Evolutionary conservation across 768 basidiomycete species (phyloP).

Genomic region (Gyrodon lividus): DNA sequence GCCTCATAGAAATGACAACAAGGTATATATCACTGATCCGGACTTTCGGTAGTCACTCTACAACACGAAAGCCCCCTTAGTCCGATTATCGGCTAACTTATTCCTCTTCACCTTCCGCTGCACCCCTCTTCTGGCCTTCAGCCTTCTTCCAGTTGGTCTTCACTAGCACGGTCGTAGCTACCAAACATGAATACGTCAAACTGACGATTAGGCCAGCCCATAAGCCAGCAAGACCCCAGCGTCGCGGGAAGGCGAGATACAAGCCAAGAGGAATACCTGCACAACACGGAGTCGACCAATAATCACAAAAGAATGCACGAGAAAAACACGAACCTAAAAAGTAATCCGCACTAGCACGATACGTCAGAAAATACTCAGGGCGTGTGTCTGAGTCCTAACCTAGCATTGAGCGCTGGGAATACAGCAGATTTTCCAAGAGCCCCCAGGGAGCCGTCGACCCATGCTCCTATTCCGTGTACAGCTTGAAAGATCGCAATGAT

Average conservation of each 20-base stretch:
- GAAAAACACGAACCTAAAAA: constrained; percentile 30
- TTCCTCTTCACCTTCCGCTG: neutral
- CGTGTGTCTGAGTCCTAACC: constrained; percentile 7
- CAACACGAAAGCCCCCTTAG: neutral
- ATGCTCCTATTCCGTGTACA: constrained; percentile 21
- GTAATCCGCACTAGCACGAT: constrained; percentile 17
- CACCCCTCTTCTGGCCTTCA: neutral
- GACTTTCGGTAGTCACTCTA: neutral
- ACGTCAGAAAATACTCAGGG: neutral
- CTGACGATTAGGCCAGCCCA: constrained; percentile 24
- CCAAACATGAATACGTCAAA: constrained; percentile 18
- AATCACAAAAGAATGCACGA: neutral
- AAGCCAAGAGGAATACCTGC: constrained; percentile 35
- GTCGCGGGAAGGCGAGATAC: constrained; percentile 18
- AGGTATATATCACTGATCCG: neutral
- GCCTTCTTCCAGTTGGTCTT: constrained; percentile 17
- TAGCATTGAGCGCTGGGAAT: constrained; percentile 23
- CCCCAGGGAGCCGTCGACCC: constrained; percentile 17
- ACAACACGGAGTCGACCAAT: neutral
- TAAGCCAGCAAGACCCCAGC: constrained; percentile 26
- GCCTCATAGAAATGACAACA: neutral
- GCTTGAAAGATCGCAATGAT: constrained; percentile 29
- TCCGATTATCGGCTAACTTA: neutral
- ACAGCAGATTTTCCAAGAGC: constrained; percentile 20
- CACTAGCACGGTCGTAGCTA: constrained; percentile 19